Evolutionary conservation across 2,329 filamentous ascomycete genomes (phyloP), one percentile per base, ranked within the genome.

Genomic region (Scedosporium minutisporum): DNA sequence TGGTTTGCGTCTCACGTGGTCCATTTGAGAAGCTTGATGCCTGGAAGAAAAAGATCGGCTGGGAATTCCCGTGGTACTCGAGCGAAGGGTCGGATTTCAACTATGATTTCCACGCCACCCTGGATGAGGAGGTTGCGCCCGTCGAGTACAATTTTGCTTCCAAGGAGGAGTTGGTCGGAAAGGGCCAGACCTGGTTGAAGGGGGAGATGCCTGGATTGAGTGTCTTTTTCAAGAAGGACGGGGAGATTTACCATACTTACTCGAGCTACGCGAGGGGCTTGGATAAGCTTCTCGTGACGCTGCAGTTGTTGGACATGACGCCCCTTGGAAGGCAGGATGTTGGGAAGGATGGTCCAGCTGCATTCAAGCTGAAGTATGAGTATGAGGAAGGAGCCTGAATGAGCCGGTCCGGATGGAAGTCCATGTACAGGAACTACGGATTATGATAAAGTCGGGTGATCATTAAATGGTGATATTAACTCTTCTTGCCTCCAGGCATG

Each of bases 51-150:
- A 69, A 71, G 53, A 74, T 75, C 65, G 75, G 71, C 14, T 80
- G 76, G 76, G 68, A 64, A 1, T 77, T 76, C 58, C 75, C 74
- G 1, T 78, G 76, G 72, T 75, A 73, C 62, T 75, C 73, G 4
- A 74, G 70, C 46, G 68, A 69, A 5, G 70, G 66, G 1, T 71
- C 69, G 4, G 68, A 72, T 48, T 78, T 77, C 65, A 78, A 77
- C 67, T 73, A 72, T 63, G 75, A 77, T 65, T 76, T 76, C 58
- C 67, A 75, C 57, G 76, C 68, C 6, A 73, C 71, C 1, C 59
- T 72, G 14, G 73, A 76, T 42, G 67, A 71, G 21, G 58, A 61
- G 0, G 63, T 71, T 4, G 61, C 64, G 5, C 69, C 71, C 0
- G 64, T 69, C 1, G 46, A 70, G 63, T 70, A 69, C 58, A 71